Percentiles rank a stretch among this genome's conserved stretches.
These are phyloP conservation scores for Teratosphaeria destructans DNA, from an alignment of 2,329 filamentous ascomycete species.

Conservation along the genomic window DNA sequence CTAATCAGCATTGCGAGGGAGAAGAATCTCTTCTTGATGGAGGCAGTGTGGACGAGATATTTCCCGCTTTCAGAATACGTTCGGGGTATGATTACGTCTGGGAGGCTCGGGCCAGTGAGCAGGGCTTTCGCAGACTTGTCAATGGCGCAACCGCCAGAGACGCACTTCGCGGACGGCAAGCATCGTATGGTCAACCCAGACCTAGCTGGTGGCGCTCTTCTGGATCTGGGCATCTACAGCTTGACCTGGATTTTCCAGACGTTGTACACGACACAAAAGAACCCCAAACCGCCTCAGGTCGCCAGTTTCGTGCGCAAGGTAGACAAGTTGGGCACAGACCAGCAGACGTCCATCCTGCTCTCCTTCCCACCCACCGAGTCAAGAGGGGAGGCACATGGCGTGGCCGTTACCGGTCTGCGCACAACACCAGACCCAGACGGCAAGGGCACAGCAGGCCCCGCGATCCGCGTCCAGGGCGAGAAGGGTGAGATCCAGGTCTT, in stretches of 20 bases:
- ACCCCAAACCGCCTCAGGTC: conserved; percentile 59
- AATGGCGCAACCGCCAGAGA: conserved; percentile 52
- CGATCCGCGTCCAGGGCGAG: conserved; percentile 70
- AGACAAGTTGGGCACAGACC: conserved; percentile 58
- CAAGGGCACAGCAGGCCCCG: conserved; percentile 49
- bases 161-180: conserved; percentile 44
- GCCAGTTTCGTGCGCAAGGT: conserved; percentile 61
- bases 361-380: conserved; percentile 55
- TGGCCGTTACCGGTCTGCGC: conserved; percentile 51
- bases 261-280: conserved; percentile 64
- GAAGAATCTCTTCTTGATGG: conserved; percentile 67
- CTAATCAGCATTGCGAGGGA: conserved; percentile 60
- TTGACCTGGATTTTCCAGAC: conserved; percentile 87
- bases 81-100: conserved; percentile 51
- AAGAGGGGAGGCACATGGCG: conserved; percentile 52
- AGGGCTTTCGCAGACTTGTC: conserved; percentile 48
- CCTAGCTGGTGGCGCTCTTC: conserved; percentile 69
- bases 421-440: conserved; percentile 52
- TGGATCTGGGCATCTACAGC: conserved; percentile 82
- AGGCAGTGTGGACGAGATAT: conserved; percentile 47
- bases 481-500: conserved; percentile 74
- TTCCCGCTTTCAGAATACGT: conserved; percentile 74
- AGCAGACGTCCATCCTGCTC: conserved; percentile 66
- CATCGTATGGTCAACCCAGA: conserved; percentile 76
- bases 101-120: conserved; percentile 45